Conservation (phyloP, 2,329 filamentous ascomycete species). For the Alternaria triticimaculans region DNA sequence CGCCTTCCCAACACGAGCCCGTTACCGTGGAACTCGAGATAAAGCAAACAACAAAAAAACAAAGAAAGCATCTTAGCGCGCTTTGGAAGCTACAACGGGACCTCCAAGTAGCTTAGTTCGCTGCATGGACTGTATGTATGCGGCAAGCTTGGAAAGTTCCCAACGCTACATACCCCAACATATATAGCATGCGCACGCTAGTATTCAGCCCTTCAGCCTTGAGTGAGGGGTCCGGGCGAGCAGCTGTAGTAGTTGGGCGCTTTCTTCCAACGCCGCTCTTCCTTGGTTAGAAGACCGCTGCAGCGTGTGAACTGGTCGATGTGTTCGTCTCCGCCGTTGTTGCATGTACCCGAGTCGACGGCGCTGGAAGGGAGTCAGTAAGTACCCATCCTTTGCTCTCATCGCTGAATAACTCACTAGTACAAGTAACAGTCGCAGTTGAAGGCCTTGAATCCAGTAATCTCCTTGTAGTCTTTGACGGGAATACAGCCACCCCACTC, state of each 20-base stretch:
- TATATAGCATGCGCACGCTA: not conserved
- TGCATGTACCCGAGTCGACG: not conserved
- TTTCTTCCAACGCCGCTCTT: slow-evolving; percentile 1
- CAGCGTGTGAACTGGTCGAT: not conserved
- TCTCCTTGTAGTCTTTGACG: not conserved
- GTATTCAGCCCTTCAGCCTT: not conserved
- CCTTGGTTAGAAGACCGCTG: not conserved
- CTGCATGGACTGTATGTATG: not conserved
- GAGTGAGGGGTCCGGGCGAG: not conserved
- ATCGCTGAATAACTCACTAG: not conserved
- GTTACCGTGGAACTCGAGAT: not conserved
- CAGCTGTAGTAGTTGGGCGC: slow-evolving; percentile 2
- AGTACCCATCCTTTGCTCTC: too few relatives aligned
- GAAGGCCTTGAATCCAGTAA: not conserved
- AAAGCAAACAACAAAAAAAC: not conserved
- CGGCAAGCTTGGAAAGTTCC: not conserved
- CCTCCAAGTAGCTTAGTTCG: not conserved
- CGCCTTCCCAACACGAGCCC: not conserved
- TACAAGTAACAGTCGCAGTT: slow-evolving; percentile 2
- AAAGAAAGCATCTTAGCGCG: not conserved
- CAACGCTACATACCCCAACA: not conserved
- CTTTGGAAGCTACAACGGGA: not conserved
- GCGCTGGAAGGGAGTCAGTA: not conserved
- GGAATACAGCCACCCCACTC: not conserved
- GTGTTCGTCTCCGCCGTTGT: not conserved